Evolutionary conservation across 768 basidiomycete species (phyloP), one percentile per base, ranked within the genome.

Genomic region (Russula emetica): DNA sequence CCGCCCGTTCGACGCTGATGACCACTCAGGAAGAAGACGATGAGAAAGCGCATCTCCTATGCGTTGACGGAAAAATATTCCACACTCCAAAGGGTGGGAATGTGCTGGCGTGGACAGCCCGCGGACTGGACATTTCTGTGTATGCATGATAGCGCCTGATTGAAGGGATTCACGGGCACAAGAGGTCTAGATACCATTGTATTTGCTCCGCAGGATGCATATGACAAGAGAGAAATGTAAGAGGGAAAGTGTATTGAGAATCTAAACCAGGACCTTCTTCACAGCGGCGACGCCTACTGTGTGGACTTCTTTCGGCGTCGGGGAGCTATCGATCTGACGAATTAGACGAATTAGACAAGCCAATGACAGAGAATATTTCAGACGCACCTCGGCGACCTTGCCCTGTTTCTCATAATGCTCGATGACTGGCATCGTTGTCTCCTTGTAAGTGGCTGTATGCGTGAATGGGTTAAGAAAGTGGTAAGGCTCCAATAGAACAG

Each of bases 361-460:
- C 18, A 36, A 32, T 26, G 14, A 30, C 36, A 1, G n/a, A 22
- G 5, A 30, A 14, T 2, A 26, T 14, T 32, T 42, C 45, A 24
- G 4, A 66, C 83, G 62, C 69, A 94, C 94, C 80, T 92, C 84
- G 38, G 86, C 85, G 14, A 97, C 90, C 74, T 92, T 94, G 68
- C 76, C 78, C 55, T 79, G 74, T 52, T 76, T 72, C 57, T 78
- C 74, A 73, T 96, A 95, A 74, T 94, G 81, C 52, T 93, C 78
- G 61, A 99, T 92, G 56, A 99, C 96, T 8, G 97, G 96, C 89
- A 92, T 93, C 7, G 88, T 91, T 60, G 91, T 87, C 55, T 86
- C 83, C 64, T 88, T 80, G 76, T 98, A 96, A 1, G 94, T 95
- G 36, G 78, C 94, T 90, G 60, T 14, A 59, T 9, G 45, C 22